Conservation (phyloP, 2,329 filamentous ascomycete species). For the Calonectria multiphialidica region DNA sequence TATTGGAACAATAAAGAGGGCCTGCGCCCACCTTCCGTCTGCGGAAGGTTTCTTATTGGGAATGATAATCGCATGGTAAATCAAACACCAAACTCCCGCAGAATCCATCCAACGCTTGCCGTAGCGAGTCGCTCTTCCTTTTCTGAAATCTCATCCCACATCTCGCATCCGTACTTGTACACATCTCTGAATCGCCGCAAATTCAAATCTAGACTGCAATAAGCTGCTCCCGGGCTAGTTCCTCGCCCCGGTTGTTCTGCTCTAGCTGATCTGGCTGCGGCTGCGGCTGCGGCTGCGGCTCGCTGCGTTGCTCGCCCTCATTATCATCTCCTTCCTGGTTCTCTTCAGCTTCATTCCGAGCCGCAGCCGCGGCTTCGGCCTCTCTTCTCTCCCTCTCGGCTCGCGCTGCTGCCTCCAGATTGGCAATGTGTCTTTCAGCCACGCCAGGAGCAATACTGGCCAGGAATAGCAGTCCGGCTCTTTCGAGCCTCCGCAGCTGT, state of each 20-base stretch:
- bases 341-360: constrained; percentile 37
- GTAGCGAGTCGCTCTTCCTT: constrained; percentile 31
- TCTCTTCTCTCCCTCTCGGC: constrained; percentile 59
- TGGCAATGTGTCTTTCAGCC: constrained; percentile 73
- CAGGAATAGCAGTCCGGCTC: constrained; percentile 72
- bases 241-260: constrained; percentile 25
- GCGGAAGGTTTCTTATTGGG: constrained; percentile 29
- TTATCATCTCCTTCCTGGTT: constrained; percentile 27
- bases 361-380: constrained; percentile 50
- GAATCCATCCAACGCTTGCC: constrained; percentile 28
- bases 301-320: constrained; percentile 19
- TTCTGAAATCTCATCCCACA: constrained; percentile 32
- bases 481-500: constrained; percentile 67
- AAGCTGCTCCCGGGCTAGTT: constrained; percentile 36
- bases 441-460: constrained; percentile 76
- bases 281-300: constrained; percentile 25
- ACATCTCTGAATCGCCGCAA: constrained; percentile 19
- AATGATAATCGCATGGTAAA: constrained; percentile 25
- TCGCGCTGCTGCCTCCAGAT: constrained; percentile 65
- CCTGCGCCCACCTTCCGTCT: constrained; percentile 39
- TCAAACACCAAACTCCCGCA: constrained; percentile 36
- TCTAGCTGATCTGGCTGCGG: constrained; percentile 34
- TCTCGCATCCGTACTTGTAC: constrained; percentile 28
- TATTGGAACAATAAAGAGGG: constrained; percentile 31
- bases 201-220: constrained; percentile 31